phyloP scores from a whole-genome alignment of 2,329 filamentous ascomycete species.

The Lachnellula subtilissima region DNA sequence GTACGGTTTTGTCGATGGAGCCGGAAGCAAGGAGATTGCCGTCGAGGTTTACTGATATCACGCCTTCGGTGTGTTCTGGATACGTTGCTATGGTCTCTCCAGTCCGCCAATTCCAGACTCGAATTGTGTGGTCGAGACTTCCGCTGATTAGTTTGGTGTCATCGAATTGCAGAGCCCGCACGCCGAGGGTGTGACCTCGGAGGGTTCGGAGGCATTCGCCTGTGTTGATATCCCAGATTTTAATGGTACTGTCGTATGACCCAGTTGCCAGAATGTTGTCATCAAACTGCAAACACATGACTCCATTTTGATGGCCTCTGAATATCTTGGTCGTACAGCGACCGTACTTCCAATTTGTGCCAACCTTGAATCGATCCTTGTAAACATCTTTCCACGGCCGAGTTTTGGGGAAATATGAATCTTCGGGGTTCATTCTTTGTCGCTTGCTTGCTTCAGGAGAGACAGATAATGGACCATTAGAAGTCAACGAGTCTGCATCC shows the following conservation, averaged over 20 bases:
- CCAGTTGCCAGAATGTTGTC: conserved; percentile 90
- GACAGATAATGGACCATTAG: conserved; percentile 7
- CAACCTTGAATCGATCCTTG: conserved; percentile 89
- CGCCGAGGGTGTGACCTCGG: conserved; percentile 73
- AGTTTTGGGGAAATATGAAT: conserved; percentile 34
- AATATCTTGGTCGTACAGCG: conserved; percentile 81
- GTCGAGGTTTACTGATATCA: conserved; percentile 85
- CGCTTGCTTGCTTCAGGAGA: conserved; percentile 21
- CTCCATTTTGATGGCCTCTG: conserved; percentile 81
- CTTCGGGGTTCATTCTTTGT: conserved; percentile 18
- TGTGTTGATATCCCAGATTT: conserved; percentile 92
- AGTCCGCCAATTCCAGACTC: conserved; percentile 95
- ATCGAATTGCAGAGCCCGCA: conserved; percentile 89
- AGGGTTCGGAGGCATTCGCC: conserved; percentile 83
- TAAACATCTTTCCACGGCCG: conserved; percentile 97
- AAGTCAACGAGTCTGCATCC: conserved; percentile 16
- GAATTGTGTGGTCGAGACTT: conserved; percentile 80
- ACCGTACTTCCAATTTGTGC: conserved; percentile 96
- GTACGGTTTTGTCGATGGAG: conserved; percentile 83
- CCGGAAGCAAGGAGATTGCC: conserved; percentile 80
- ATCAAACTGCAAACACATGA: conserved; percentile 66
- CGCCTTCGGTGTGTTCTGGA: conserved; percentile 71
- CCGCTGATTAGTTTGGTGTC: conserved; percentile 87
- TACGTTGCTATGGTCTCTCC: conserved; percentile 82
- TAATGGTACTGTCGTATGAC: conserved; percentile 91